Conservation (phyloP, 805 yeast genomes). For the Lipomyces oligophaga region DNA sequence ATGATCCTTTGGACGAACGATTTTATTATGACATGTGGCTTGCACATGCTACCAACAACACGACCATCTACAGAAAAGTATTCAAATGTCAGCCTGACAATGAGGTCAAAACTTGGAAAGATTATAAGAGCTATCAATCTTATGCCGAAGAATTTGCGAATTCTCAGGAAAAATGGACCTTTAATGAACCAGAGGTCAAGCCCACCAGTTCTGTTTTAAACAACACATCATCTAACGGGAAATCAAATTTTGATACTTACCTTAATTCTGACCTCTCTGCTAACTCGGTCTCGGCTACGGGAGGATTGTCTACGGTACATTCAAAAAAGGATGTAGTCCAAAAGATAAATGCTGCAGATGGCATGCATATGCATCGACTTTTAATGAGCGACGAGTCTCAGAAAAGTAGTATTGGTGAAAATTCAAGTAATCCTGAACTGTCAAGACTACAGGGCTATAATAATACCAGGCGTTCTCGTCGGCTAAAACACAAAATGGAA, state of each 20-base stretch:
- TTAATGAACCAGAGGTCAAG: not conserved
- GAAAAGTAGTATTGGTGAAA: not conserved
- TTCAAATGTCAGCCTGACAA: constrained; percentile 96
- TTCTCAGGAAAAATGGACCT: not conserved
- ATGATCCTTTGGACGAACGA: constrained; percentile 77
- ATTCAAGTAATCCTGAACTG: too few relatives aligned
- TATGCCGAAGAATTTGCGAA: constrained; percentile 37
- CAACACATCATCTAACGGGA: not conserved
- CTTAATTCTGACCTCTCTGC: not conserved
- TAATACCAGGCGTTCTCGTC: constrained; percentile 38
- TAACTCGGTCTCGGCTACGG: not conserved
- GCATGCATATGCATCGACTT: not conserved
- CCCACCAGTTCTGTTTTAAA: not conserved
- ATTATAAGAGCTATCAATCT: constrained; percentile 51
- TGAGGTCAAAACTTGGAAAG: constrained; percentile 82
- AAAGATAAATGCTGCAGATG: not conserved
- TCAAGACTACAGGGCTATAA: not conserved
- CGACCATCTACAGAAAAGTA: constrained; percentile 72
- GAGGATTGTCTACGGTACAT: not conserved
- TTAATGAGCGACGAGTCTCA: not conserved
- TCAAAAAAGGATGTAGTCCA: not conserved
- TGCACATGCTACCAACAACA: constrained; percentile 77
- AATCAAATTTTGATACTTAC: not conserved
- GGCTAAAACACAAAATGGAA: not conserved
- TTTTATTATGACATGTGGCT: constrained; percentile 86